phyloP scores from a whole-genome alignment of 2,329 filamentous ascomycete species.

The Calcarisporium arbuscula region DNA sequence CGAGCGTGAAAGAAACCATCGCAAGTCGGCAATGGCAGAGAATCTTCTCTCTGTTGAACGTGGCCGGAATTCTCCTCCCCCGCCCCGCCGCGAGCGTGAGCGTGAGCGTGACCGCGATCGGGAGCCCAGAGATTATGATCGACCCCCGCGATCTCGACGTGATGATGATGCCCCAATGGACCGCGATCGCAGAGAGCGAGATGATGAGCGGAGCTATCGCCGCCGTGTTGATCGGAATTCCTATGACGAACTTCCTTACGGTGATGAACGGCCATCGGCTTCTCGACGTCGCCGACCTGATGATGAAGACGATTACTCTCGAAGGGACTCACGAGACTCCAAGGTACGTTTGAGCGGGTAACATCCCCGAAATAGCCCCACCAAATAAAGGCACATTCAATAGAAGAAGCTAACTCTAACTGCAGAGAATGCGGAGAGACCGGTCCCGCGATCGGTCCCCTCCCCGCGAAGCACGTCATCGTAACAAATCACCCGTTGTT shows the following conservation, averaged over 20 bases:
- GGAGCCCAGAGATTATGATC: constrained; percentile 41
- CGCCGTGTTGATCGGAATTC: constrained; percentile 70
- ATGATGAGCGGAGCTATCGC: constrained; percentile 82
- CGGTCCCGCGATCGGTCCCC: constrained; percentile 55
- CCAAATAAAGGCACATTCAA: no score
- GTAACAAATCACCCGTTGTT: constrained; percentile 49
- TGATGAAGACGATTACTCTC: constrained; percentile 64
- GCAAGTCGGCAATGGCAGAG: constrained; percentile 68
- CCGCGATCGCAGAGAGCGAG: constrained; percentile 77
- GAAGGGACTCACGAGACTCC: constrained; percentile 58
- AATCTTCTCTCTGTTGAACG: constrained; percentile 49
- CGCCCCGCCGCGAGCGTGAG: constrained; percentile 35
- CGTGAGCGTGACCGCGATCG: constrained; percentile 38
- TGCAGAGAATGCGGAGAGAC: constrained; percentile 53
- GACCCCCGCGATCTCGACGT: constrained; percentile 47
- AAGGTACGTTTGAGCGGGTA: no score
- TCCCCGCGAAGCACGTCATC: constrained; percentile 48
- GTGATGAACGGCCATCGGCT: constrained; percentile 61
- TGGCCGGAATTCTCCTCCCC: constrained; percentile 35
- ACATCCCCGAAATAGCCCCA: no score
- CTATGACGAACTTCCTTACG: constrained; percentile 86
- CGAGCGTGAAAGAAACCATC: constrained; percentile 88
- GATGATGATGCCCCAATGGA: constrained; percentile 69
- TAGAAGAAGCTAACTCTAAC: constrained; percentile 18
- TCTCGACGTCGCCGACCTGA: constrained; percentile 73